Conservation (phyloP, 108 stramenopile species). For the Fragilariopsis cylindrus region DNA sequence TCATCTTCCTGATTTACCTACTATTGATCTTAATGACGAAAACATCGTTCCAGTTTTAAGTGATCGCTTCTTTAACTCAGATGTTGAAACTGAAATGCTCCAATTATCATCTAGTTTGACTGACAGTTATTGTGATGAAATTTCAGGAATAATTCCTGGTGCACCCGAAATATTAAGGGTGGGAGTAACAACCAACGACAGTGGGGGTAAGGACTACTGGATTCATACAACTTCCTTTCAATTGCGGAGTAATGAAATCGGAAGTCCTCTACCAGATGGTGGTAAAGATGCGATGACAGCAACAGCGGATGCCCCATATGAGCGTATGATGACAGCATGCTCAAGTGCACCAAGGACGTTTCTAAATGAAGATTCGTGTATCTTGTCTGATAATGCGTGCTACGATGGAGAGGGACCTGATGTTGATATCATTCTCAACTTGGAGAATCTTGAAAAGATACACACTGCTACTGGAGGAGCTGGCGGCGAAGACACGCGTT, state of each 20-base stretch:
- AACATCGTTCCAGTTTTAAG: neutral
- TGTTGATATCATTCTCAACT: conserved; percentile 1
- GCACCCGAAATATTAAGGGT: neutral
- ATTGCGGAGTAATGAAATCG: conserved; percentile 46
- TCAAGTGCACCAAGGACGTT: conserved; percentile 48
- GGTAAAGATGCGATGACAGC: conserved; percentile 32
- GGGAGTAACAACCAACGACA: neutral
- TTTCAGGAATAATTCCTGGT: conserved; percentile 2
- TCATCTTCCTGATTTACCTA: conserved; percentile 1
- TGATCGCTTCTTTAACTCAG: conserved; percentile 1
- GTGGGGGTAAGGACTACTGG: conserved; percentile 12
- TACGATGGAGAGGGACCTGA: neutral
- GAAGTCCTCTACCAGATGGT: conserved; percentile 48
- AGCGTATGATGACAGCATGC: conserved; percentile 21
- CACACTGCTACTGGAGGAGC: conserved; percentile 8
- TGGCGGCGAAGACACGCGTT: conserved; percentile 8
- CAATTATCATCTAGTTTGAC: conserved; percentile 8
- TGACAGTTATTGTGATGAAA: neutral
- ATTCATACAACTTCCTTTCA: conserved; percentile 35
- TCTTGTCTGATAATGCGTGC: conserved; percentile 22
- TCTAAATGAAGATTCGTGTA: conserved; percentile 55
- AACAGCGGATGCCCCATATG: neutral
- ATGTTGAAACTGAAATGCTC: neutral
- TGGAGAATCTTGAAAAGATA: neutral
- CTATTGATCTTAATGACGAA: neutral